These are phyloP conservation scores for Aspergillus piperis DNA, from an alignment of 2,329 filamentous ascomycete species.

Conservation along the genomic window DNA sequence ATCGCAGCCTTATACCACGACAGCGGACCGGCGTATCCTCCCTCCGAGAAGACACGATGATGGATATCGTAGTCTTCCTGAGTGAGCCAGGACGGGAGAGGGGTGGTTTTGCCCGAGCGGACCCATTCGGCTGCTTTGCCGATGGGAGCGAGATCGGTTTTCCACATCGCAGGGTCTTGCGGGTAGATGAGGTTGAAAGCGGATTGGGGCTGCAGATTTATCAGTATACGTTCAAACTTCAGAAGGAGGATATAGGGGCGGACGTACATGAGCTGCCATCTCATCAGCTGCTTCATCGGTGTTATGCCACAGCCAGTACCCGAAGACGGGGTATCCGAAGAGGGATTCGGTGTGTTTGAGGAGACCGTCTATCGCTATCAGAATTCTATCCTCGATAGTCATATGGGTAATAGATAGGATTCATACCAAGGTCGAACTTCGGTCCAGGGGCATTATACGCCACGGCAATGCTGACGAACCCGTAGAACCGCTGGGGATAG, in stretches of 20 bases:
- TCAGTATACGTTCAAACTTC: neutral
- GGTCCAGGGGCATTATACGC: conserved; percentile 23
- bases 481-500: conserved; percentile 19
- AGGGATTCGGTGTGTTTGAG: neutral
- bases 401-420: conserved; percentile 18
- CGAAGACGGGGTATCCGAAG: neutral
- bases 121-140: conserved; percentile 28
- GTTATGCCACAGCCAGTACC: neutral
- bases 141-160: conserved; percentile 22
- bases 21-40: neutral
- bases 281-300: conserved; percentile 16
- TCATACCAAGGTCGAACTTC: conserved; percentile 22
- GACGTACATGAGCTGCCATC: conserved; percentile 4
- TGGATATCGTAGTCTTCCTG: conserved; percentile 17
- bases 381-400: neutral
- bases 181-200: conserved; percentile 30
- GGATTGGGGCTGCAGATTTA: conserved; percentile 17
- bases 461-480: conserved; percentile 22
- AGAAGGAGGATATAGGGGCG: too few relatives aligned
- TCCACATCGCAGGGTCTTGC: conserved; percentile 20
- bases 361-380: neutral
- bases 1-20: neutral
- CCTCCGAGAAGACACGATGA: neutral
- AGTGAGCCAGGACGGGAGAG: conserved; percentile 22
- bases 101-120: conserved; percentile 15